Percentiles rank a stretch among this genome's conserved stretches.
phyloP scores from a whole-genome alignment of 179 eudicot species.

The Actinidia arguta region DNA sequence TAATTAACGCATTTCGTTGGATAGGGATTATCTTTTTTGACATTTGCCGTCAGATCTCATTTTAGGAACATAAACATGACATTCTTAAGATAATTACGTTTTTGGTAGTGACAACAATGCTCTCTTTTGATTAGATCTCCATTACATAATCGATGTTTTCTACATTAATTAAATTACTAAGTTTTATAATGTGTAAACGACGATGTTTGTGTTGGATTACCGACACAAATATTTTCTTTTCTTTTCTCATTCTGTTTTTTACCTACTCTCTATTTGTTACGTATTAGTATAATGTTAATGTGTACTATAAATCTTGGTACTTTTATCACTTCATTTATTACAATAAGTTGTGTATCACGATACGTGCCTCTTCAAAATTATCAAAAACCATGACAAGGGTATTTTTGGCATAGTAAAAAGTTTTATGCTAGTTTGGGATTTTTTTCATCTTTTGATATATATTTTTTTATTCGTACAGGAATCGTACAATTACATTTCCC shows the following conservation, averaged over 20 bases:
- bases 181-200: neutral
- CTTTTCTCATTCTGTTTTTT: neutral
- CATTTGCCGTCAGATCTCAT: slow-evolving; percentile 21
- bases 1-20: neutral
- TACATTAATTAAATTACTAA: neutral
- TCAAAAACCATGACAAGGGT: too few species aligned
- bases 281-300: neutral
- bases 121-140: slow-evolving; percentile 12
- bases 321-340: slow-evolving; percentile 3
- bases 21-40: slow-evolving; percentile 13
- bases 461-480: too few species aligned
- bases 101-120: neutral
- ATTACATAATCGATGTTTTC: slow-evolving; percentile 2
- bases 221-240: neutral
- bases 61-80: slow-evolving; percentile 4
- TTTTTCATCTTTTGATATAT: too few species aligned
- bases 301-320: neutral
- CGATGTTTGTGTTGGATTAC: neutral
- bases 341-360: too few species aligned
- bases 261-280: neutral
- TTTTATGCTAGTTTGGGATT: too few species aligned
- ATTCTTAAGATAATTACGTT: slow-evolving; percentile 18
- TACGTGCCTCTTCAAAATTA: too few species aligned
- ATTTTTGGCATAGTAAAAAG: too few species aligned
- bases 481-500: too few species aligned